phyloP scores from a whole-genome alignment of 306 rosid genomes.

The Bauhinia variegata region DNA sequence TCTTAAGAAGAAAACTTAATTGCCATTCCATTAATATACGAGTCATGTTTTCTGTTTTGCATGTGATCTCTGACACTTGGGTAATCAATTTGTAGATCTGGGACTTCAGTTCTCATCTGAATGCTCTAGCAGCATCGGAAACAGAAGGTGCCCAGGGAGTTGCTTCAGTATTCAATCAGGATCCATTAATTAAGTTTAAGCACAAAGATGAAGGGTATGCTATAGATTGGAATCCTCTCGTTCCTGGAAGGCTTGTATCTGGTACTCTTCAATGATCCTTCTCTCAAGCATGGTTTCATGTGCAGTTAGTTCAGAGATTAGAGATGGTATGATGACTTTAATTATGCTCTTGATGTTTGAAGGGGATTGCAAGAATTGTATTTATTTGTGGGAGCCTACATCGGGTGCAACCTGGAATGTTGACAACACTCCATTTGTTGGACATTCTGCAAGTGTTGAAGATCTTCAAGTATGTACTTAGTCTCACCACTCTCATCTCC shows the following conservation, averaged over 20 bases:
- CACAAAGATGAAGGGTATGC: constrained; percentile 95
- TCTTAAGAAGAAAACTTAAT: constrained; percentile 7
- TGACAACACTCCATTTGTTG: constrained; percentile 65
- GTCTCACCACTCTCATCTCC: constrained; percentile 4
- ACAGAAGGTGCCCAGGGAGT: constrained; percentile 68
- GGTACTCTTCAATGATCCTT: constrained; percentile 47
- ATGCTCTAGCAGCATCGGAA: constrained; percentile 75
- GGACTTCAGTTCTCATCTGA: constrained; percentile 88
- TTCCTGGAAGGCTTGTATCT: constrained; percentile 79
- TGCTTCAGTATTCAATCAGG: constrained; percentile 67
- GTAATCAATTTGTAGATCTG: constrained; percentile 60
- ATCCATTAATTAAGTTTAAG: constrained; percentile 62
- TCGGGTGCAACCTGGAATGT: constrained; percentile 76
- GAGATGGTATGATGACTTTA: constrained; percentile 16
- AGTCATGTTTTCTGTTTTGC: constrained; percentile 4
- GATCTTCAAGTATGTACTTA: constrained; percentile 75
- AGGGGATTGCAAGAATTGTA: constrained; percentile 85
- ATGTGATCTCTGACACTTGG: constrained; percentile 33
- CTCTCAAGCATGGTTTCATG: constrained; percentile 18
- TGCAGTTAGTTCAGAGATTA: constrained; percentile 11
- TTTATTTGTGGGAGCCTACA: constrained; percentile 90
- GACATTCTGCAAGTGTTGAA: constrained; percentile 85
- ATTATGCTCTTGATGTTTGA: constrained; percentile 31
- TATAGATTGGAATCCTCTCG: constrained; percentile 86
- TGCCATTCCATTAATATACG: neutral